Evolutionary conservation across 2,329 filamentous ascomycete species (phyloP).

Genomic region (Podosphaera aphanis): DNA sequence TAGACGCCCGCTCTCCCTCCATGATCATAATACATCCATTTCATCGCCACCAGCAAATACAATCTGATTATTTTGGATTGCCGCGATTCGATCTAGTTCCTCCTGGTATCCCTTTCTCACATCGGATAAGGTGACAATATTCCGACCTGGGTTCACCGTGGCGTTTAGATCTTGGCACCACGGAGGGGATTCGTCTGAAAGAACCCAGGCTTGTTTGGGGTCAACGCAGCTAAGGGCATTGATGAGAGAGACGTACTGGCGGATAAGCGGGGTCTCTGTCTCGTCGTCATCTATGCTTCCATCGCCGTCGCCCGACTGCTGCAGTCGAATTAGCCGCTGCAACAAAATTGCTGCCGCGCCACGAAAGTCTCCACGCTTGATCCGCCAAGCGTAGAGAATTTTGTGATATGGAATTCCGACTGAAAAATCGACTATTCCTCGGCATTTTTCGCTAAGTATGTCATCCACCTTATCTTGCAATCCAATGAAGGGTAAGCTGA

Average conservation of each 20-base stretch:
- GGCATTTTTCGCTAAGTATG: conserved; percentile 49
- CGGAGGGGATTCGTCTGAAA: conserved; percentile 23
- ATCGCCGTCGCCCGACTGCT: conserved; percentile 33
- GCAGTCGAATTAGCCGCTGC: conserved; percentile 39
- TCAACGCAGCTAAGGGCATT: conserved; percentile 78
- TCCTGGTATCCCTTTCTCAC: conserved; percentile 72
- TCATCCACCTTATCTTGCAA: conserved; percentile 60
- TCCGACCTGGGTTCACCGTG: conserved; percentile 23
- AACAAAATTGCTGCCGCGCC: conserved; percentile 43
- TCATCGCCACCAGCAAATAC: conserved; percentile 34
- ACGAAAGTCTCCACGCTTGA: conserved; percentile 69
- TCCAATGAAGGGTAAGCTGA: conserved; percentile 55
- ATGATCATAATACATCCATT: conserved; percentile 18
- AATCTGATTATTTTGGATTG: conserved; percentile 76
- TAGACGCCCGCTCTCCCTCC: not conserved
- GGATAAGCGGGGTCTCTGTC: conserved; percentile 39
- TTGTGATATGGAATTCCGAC: conserved; percentile 56
- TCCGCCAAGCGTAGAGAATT: conserved; percentile 76
- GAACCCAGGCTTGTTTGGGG: conserved; percentile 62
- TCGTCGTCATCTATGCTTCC: conserved; percentile 26
- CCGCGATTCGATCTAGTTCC: conserved; percentile 69
- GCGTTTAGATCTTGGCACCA: not conserved
- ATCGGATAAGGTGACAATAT: conserved; percentile 66
- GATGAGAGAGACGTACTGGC: conserved; percentile 74
- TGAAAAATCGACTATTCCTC: conserved; percentile 40